Conservation (phyloP, 2,329 filamentous ascomycete species). For the Colletotrichum cereale region DNA sequence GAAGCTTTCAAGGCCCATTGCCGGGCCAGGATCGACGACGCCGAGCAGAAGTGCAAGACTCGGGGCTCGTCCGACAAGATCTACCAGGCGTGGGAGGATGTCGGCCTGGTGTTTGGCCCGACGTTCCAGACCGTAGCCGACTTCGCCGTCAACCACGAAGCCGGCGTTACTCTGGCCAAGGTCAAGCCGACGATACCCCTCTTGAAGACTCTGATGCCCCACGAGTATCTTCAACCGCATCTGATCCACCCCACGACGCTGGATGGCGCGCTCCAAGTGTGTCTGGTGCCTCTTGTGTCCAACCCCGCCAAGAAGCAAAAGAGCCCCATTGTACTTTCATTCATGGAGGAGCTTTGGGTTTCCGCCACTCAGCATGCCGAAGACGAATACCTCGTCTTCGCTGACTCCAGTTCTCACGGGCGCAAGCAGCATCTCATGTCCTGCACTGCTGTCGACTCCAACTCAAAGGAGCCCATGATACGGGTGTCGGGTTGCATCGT, state of each 20-base stretch:
- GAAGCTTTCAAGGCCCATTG: neutral
- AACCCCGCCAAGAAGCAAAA: neutral
- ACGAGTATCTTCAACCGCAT: constrained; percentile 30
- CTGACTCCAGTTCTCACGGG: constrained; percentile 5
- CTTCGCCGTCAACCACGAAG: neutral
- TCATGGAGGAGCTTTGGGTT: constrained; percentile 30
- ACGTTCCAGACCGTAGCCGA: constrained; percentile 33
- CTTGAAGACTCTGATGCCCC: constrained; percentile 32
- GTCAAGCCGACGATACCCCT: constrained; percentile 14
- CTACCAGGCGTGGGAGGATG: neutral
- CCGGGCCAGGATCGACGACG: neutral
- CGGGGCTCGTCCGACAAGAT: neutral
- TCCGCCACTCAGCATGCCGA: constrained; percentile 14
- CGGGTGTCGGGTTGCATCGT: constrained; percentile 22
- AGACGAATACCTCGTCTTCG: constrained; percentile 25
- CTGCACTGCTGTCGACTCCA: neutral
- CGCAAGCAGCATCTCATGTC: constrained; percentile 1
- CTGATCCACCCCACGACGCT: constrained; percentile 37
- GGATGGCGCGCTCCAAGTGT: constrained; percentile 19
- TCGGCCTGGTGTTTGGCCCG: constrained; percentile 28
- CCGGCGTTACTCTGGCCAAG: constrained; percentile 8
- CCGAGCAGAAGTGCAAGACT: neutral
- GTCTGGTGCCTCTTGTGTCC: neutral
- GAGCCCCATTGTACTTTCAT: constrained; percentile 20
- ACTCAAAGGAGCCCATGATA: neutral